These are phyloP conservation scores for Apiospora phragmitis DNA, from an alignment of 2,329 filamentous ascomycete species.

Conservation along the genomic window DNA sequence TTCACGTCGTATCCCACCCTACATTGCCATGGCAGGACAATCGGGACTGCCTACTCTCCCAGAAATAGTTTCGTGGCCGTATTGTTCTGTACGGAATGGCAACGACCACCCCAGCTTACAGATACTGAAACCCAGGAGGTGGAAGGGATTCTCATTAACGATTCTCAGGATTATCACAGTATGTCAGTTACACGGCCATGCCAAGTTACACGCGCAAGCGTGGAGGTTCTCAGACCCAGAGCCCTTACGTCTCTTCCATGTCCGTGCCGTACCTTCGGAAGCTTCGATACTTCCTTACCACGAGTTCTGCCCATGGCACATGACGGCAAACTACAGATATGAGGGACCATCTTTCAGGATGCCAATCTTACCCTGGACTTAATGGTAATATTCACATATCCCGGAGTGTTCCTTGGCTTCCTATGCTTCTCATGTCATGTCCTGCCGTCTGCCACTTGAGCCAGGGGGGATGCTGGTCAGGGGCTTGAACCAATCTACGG, in stretches of 20 bases:
- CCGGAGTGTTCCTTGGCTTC: too few species aligned
- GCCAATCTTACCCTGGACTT: neutral
- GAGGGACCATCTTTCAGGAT: neutral
- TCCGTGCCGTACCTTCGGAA: neutral
- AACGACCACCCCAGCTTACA: neutral
- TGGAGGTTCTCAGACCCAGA: neutral
- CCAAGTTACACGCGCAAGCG: neutral
- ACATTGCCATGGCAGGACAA: neutral
- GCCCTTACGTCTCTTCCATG: neutral
- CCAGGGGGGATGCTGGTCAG: neutral
- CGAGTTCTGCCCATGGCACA: neutral
- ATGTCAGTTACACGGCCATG: neutral
- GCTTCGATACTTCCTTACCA: neutral
- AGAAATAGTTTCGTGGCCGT: too few species aligned
- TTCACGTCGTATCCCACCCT: neutral
- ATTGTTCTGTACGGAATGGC: neutral
- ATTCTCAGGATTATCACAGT: neutral
- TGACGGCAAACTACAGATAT: neutral
- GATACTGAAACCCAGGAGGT: neutral
- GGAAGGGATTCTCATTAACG: neutral
- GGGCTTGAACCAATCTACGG: neutral
- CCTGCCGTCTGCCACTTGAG: neutral
- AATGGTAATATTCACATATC: neutral
- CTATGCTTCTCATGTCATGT: neutral
- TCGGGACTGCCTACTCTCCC: neutral